Percentiles rank a stretch among this genome's conserved stretches.
Evolutionary conservation across 2,329 filamentous ascomycete species (phyloP).

Genomic region (Teratosphaeria gauchensis): DNA sequence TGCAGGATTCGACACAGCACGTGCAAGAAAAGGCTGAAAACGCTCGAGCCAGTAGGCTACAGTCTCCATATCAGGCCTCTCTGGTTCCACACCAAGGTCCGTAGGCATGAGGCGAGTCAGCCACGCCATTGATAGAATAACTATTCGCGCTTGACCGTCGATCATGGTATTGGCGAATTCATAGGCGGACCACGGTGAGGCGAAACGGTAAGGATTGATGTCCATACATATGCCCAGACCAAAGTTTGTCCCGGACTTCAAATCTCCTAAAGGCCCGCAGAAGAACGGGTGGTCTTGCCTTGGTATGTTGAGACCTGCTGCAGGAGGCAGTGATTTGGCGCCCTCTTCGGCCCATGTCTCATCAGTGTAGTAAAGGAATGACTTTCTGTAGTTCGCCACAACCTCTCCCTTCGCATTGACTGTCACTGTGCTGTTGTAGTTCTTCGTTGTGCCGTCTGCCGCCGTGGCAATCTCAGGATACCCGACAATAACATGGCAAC

Average conservation of each 20-base stretch:
- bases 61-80: constrained; percentile 60
- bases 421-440: constrained; percentile 52
- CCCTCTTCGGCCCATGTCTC: constrained; percentile 48
- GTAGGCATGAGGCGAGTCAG: constrained; percentile 48
- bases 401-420: constrained; percentile 46
- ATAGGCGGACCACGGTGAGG: constrained; percentile 47
- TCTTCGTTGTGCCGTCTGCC: constrained; percentile 5
- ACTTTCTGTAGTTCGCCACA: constrained; percentile 52
- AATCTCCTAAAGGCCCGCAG: constrained; percentile 26
- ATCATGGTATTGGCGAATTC: constrained; percentile 52
- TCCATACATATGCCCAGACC: constrained; percentile 46
- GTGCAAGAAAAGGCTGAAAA: constrained; percentile 48
- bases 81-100: constrained; percentile 37
- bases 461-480: constrained; percentile 53
- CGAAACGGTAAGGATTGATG: constrained; percentile 55
- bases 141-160: constrained; percentile 47
- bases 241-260: constrained; percentile 21
- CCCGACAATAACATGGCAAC: constrained; percentile 60
- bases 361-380: constrained; percentile 58
- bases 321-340: constrained; percentile 2
- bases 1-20: background rate
- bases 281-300: constrained; percentile 22
- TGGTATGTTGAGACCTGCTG: background rate
- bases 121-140: constrained; percentile 72
- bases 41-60: constrained; percentile 66